A percentile compares a stretch with the other conserved stretches of the same genome.
Conservation (phyloP, 2,329 filamentous ascomycete genomes). For the Ceratocystis harringtonii region DNA sequence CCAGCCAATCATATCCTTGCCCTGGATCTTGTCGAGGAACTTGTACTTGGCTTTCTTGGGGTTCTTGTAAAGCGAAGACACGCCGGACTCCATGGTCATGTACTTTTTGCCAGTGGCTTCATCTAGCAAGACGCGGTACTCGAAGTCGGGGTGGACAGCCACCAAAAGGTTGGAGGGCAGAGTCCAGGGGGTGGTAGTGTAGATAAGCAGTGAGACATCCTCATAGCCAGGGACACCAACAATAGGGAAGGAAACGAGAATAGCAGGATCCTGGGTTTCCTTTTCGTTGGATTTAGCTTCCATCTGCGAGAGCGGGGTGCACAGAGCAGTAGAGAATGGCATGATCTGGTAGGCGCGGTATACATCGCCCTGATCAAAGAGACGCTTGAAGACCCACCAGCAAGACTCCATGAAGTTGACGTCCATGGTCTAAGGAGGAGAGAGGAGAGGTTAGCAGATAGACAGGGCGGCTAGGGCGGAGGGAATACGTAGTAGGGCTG, state of each 20-base stretch:
- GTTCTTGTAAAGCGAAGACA: conserved; percentile 60
- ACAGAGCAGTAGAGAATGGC: conserved; percentile 61
- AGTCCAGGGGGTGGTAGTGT: conserved; percentile 67
- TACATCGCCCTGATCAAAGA: conserved; percentile 56
- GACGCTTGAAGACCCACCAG: conserved; percentile 66
- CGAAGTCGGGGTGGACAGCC: conserved; percentile 59
- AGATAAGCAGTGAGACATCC: conserved; percentile 37
- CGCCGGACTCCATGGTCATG: conserved; percentile 50
- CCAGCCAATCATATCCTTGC: conserved; percentile 54
- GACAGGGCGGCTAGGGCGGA: not conserved
- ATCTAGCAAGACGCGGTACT: conserved; percentile 61
- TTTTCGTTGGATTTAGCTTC: conserved; percentile 64
- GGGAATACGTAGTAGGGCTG: not conserved
- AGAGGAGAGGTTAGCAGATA: not conserved
- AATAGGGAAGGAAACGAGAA: conserved; percentile 57
- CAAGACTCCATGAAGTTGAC: conserved; percentile 60
- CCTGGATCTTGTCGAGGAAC: conserved; percentile 50
- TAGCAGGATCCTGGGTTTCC: conserved; percentile 57
- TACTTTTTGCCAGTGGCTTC: conserved; percentile 51
- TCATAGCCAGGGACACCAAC: conserved; percentile 45
- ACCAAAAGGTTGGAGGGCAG: conserved; percentile 62
- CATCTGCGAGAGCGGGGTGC: conserved; percentile 60
- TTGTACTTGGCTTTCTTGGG: conserved; percentile 64
- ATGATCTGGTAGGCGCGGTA: conserved; percentile 61
- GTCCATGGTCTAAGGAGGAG: conserved; percentile 47